Evolutionary conservation across 1,139 yeast genomes (phyloP).

Genomic region (Geotrichum reessii): DNA sequence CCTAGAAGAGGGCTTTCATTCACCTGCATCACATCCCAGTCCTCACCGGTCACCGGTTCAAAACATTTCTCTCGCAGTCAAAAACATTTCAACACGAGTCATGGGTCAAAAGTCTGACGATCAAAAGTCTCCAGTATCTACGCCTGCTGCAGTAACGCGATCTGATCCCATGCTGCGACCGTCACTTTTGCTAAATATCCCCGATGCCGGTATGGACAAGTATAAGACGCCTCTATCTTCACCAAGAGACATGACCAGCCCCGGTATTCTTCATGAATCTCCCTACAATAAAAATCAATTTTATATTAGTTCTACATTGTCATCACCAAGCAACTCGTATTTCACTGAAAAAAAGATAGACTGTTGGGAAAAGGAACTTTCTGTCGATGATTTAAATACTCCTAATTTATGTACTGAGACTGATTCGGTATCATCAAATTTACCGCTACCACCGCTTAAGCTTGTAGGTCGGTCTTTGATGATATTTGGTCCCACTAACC

Average conservation of each 20-base stretch:
- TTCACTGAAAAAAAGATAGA: not conserved
- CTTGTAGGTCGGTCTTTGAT: slow-evolving; percentile 27
- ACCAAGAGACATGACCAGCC: not conserved
- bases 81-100: slow-evolving; percentile 8
- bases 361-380: not conserved
- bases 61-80: slow-evolving; percentile 11
- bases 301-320: not conserved
- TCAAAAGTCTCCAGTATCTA: not conserved
- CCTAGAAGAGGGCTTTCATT: slow-evolving; percentile 1
- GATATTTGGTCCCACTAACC: slow-evolving; percentile 25
- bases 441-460: not conserved
- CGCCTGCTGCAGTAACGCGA: not conserved
- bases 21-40: not conserved
- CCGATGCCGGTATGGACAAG: not conserved
- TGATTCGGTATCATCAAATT: not conserved
- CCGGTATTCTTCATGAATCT: not conserved
- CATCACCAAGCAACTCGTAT: not conserved
- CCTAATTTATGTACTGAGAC: not conserved
- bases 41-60: slow-evolving; percentile 6
- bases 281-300: not conserved
- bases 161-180: not conserved
- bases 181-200: not conserved
- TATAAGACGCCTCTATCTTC: not conserved
- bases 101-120: slow-evolving; percentile 5
- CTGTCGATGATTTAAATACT: not conserved